Base-by-base conservation (phyloP, 2,329 filamentous ascomycete genomes). In the Kalmusia sp. region DNA sequence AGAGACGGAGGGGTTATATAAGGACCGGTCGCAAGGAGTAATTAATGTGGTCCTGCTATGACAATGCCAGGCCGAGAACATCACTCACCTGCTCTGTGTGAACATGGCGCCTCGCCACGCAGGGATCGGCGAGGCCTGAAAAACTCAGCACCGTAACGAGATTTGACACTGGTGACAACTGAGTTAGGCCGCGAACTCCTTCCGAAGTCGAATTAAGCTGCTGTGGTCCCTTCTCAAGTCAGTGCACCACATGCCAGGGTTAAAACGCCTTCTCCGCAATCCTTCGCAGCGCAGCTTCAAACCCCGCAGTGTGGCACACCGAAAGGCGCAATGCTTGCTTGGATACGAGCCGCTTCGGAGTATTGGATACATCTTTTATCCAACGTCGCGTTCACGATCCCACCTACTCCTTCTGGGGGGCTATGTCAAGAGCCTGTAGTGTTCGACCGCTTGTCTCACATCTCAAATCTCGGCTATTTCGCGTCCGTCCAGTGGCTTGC, bases 1-100 rank as follows among this genome's bases (percentile, higher is more conserved):
- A 57, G 57, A 57, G 60, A 65, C 52, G 43, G 67, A 67, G 62
- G 68, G 67, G 66, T 69, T 60, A 53, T 63, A 66, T 66, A 70
- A 65, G 64, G 61, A 56, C 57, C 65, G 68, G 63, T 64, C 60
- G 57, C 61, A 72, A 68, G 64, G 68, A 71, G 64, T 67, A 64
- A 70, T 71, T 69, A 68, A 69, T 67, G 54, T 60, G 61, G 46
- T 67, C 65, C 66, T 58, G 58, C 63, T 66, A 61, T 62, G 54
- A 55, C 56, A 47, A 46, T 56, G 57, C 57, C 54, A 68, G 60
- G 68, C 65, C 68, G 64, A 68, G 67, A 65, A 63, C 62, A 63
- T 56, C 55, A 68, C 62, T 62, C 62, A 67, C 58, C 61, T 67
- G 63, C 61, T 64, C 24, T 44, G 52, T 47, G 58, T 62, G 58